Percentiles rank a stretch among this genome's conserved stretches.
These are phyloP conservation scores for Lomentospora prolificans DNA, from an alignment of 2,329 filamentous ascomycete genomes.

Conservation along the genomic window DNA sequence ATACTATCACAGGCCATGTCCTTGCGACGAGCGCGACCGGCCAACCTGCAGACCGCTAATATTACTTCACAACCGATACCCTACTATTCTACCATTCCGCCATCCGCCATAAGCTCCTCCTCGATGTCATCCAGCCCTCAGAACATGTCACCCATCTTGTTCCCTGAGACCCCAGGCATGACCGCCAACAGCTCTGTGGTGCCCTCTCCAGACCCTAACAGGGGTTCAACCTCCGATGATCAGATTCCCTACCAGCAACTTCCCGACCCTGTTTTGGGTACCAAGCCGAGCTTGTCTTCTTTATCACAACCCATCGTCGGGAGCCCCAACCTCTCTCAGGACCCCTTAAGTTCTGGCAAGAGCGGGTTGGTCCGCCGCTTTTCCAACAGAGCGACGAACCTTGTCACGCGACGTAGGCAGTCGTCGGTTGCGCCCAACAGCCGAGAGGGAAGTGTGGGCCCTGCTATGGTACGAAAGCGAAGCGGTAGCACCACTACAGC, in stretches of 20 bases:
- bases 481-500: conserved; percentile 79
- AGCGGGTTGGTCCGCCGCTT: conserved; percentile 64
- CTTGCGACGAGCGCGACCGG: conserved; percentile 33
- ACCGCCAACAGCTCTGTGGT: conserved; percentile 55
- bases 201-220: conserved; percentile 54
- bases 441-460: conserved; percentile 81
- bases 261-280: conserved; percentile 59
- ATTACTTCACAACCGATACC: conserved; percentile 26
- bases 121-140: conserved; percentile 45
- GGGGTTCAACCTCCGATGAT: conserved; percentile 43
- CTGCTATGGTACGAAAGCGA: conserved; percentile 74
- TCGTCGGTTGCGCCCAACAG: conserved; percentile 69
- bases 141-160: conserved; percentile 47
- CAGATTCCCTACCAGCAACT: conserved; percentile 52
- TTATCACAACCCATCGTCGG: conserved; percentile 9
- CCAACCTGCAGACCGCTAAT: conserved; percentile 35
- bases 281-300: conserved; percentile 33
- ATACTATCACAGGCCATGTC: conserved; percentile 1
- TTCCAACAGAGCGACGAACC: conserved; percentile 69
- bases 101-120: conserved; percentile 46
- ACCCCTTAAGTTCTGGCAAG: not conserved
- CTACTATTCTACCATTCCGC: conserved; percentile 27
- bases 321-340: conserved; percentile 27
- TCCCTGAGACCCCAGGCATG: conserved; percentile 40
- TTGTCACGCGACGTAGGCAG: conserved; percentile 59